Conservation (phyloP, 331 rosid genomes). For the Quercus tomentella region DNA sequence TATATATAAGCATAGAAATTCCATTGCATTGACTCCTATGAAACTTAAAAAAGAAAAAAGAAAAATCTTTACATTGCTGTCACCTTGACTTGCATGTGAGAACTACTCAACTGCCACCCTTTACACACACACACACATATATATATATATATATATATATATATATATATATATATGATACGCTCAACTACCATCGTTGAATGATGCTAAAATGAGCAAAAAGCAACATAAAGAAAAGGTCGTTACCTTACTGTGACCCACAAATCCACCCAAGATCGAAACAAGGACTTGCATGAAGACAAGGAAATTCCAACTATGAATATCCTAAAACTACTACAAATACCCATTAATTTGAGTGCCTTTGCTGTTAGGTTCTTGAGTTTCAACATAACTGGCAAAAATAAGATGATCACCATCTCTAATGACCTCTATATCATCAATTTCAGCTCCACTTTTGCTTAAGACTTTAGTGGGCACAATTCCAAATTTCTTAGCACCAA, state of each 20-base stretch:
- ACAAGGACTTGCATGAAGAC: not conserved
- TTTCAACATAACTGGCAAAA: constrained; percentile 30
- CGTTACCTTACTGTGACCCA: not conserved
- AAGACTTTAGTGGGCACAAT: constrained; percentile 36
- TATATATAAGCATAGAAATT: too few relatives aligned
- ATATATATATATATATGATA: too few relatives aligned
- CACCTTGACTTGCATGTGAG: not conserved
- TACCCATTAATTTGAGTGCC: not conserved
- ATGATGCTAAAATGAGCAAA: not conserved
- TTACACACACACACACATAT: too few relatives aligned
- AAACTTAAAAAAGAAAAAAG: not conserved
- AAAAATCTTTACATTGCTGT: not conserved
- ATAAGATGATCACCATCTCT: constrained; percentile 87
- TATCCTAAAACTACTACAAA: not conserved
- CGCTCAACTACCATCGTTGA: not conserved
- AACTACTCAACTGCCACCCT: not conserved
- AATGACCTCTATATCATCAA: constrained; percentile 70
- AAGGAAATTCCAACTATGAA: not conserved
- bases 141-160: too few relatives aligned
- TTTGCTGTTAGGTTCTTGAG: constrained; percentile 8
- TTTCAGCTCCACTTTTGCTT: constrained; percentile 62
- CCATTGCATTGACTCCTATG: not conserved
- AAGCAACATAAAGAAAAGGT: not conserved
- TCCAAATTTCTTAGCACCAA: constrained; percentile 66
- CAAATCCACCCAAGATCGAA: not conserved